Conservation (phyloP, 345 rosid genomes). For the Melaleuca alternifolia region DNA sequence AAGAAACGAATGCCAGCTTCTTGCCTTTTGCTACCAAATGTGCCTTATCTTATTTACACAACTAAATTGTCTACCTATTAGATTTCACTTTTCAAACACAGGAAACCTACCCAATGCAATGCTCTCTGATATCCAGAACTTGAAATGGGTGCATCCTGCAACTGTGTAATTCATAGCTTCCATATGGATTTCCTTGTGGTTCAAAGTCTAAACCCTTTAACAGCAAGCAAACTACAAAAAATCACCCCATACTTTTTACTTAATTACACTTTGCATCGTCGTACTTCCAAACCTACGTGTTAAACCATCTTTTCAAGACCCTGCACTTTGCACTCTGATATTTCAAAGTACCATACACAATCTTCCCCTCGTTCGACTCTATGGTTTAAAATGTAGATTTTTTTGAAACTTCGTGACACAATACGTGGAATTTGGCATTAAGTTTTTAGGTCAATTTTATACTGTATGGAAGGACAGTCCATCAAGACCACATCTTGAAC, state of each 20-base stretch:
- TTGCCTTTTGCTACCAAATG: neutral
- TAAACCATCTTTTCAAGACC: neutral
- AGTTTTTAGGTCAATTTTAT: neutral
- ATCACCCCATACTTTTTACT: neutral
- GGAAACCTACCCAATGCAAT: neutral
- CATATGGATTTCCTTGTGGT: neutral
- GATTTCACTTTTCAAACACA: neutral
- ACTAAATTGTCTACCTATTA: no score
- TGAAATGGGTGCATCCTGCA: neutral
- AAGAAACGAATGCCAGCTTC: neutral
- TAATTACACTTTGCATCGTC: neutral
- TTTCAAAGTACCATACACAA: neutral
- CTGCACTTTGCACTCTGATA: neutral
- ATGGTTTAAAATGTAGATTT: neutral
- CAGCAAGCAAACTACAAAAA: neutral
- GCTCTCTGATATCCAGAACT: neutral
- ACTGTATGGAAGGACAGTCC: neutral
- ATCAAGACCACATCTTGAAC: neutral
- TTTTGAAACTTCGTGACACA: neutral
- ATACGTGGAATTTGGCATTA: neutral
- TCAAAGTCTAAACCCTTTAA: neutral
- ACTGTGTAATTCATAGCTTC: neutral
- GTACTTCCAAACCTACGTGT: neutral
- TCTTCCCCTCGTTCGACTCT: neutral
- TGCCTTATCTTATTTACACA: neutral